These are phyloP conservation scores for Strigomonas culicis DNA, from an alignment of 208 protist genomes.

Conservation along the genomic window DNA sequence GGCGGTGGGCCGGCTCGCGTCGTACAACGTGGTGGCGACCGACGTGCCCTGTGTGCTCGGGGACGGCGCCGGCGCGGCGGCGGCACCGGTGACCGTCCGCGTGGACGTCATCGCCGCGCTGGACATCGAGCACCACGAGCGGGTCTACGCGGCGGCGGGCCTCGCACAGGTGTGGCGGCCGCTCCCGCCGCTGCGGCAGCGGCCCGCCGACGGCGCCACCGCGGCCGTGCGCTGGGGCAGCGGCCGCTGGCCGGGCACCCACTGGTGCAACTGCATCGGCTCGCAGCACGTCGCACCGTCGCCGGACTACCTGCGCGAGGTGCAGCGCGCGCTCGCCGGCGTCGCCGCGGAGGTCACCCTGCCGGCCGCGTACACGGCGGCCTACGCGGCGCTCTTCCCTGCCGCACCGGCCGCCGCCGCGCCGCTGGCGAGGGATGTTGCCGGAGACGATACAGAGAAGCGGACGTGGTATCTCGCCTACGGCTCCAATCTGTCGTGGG, in stretches of 20 bases:
- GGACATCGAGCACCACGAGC: conserved; percentile 12
- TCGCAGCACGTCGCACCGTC: conserved; percentile 25
- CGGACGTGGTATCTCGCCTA: conserved; percentile 46
- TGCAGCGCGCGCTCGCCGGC: conserved; percentile 16
- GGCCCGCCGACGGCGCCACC: background rate
- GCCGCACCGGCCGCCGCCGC: background rate
- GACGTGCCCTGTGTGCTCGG: conserved; percentile 21
- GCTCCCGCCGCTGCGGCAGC: conserved; percentile 11
- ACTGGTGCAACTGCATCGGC: conserved; percentile 50
- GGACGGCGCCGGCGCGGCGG: conserved; percentile 1
- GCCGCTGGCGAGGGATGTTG: conserved; percentile 12
- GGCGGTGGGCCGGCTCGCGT: conserved; percentile 27
- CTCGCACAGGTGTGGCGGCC: conserved; percentile 8
- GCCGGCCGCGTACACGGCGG: conserved; percentile 6
- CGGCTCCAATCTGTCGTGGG: conserved; percentile 52
- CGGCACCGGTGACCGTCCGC: background rate
- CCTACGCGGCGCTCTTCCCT: conserved; percentile 8
- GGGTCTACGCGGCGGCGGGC: conserved; percentile 2
- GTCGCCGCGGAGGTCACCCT: background rate
- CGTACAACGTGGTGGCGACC: conserved; percentile 33
- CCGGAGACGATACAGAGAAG: conserved; percentile 18
- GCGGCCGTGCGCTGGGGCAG: conserved; percentile 8
- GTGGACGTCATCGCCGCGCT: conserved; percentile 12
- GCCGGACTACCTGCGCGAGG: conserved; percentile 12
- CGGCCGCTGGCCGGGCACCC: conserved; percentile 30